Conservation (phyloP, 441 rosid species). For the Croton setiger region DNA sequence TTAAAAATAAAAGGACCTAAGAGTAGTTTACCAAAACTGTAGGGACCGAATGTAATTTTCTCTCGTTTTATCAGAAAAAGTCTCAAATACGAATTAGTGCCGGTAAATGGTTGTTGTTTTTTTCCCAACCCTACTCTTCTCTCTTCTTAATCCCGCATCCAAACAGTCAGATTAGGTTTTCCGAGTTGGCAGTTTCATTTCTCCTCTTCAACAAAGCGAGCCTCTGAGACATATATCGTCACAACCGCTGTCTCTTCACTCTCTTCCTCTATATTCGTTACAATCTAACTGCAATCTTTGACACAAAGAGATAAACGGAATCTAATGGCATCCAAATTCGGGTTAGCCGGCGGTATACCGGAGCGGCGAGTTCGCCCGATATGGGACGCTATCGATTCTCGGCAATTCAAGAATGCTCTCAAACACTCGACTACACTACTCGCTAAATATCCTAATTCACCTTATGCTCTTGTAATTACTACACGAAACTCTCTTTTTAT, state of each 20-base stretch:
- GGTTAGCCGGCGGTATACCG: constrained; percentile 94
- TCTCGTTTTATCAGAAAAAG: no score
- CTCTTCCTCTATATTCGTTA: background rate
- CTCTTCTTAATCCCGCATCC: constrained; percentile 21
- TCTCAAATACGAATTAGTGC: no score
- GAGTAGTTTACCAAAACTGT: no score
- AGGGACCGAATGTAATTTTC: no score
- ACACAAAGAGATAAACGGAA: background rate
- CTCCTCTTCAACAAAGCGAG: background rate
- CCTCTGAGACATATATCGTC: background rate
- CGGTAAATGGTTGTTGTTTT: background rate
- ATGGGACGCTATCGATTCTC: constrained; percentile 98
- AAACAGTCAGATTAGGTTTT: constrained; percentile 44
- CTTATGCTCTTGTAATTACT: constrained; percentile 72
- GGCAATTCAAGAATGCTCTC: constrained; percentile 96
- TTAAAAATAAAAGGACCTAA: no score
- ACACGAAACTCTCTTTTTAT: background rate
- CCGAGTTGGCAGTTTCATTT: background rate
- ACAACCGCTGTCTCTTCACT: background rate
- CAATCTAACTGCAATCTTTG: background rate
- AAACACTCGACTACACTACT: constrained; percentile 73
- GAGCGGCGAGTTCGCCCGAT: constrained; percentile 97
- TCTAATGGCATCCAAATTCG: constrained; percentile 86
- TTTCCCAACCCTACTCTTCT: no score
- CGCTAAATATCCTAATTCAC: constrained; percentile 84